Conservation (phyloP, 2,329 filamentous ascomycete species). For the Claviceps sp. region DNA sequence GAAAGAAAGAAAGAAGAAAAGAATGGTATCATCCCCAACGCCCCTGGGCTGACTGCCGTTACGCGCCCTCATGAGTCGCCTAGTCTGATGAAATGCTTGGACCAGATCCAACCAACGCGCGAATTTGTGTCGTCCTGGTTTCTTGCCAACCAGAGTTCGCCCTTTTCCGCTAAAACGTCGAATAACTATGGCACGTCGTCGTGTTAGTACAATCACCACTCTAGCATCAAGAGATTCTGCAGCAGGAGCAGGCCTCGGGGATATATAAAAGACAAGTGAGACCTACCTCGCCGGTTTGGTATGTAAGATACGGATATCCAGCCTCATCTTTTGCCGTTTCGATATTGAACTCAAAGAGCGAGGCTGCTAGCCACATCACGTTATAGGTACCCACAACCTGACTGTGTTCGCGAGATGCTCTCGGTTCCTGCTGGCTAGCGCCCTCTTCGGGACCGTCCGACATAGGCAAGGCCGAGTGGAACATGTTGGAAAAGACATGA, state of each 20-base stretch:
- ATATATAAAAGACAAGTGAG: no score
- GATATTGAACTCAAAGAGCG: slow-evolving; percentile 94
- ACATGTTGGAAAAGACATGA: slow-evolving; percentile 59
- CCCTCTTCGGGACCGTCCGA: slow-evolving; percentile 48
- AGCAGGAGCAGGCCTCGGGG: no score
- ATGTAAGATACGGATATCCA: slow-evolving; percentile 90
- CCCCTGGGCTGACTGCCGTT: background rate
- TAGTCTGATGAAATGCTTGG: slow-evolving; percentile 79
- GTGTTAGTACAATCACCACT: background rate
- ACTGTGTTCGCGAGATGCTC: slow-evolving; percentile 44
- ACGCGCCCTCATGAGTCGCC: slow-evolving; percentile 29
- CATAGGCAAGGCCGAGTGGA: slow-evolving; percentile 77
- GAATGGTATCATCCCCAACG: no score
- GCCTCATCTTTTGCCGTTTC: slow-evolving; percentile 82
- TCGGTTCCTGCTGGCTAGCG: slow-evolving; percentile 38
- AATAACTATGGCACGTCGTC: slow-evolving; percentile 47
- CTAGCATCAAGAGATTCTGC: background rate
- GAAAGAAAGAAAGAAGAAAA: background rate
- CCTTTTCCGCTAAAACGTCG: slow-evolving; percentile 89
- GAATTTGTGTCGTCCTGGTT: slow-evolving; percentile 82
- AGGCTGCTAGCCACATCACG: slow-evolving; percentile 82
- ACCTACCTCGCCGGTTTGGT: slow-evolving; percentile 77
- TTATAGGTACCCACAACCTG: slow-evolving; percentile 46
- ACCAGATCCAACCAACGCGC: slow-evolving; percentile 95
- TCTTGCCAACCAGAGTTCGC: slow-evolving; percentile 91